phyloP scores from a whole-genome alignment of 495 filamentous ascomycete genomes.

The Penicillium paxilli region DNA sequence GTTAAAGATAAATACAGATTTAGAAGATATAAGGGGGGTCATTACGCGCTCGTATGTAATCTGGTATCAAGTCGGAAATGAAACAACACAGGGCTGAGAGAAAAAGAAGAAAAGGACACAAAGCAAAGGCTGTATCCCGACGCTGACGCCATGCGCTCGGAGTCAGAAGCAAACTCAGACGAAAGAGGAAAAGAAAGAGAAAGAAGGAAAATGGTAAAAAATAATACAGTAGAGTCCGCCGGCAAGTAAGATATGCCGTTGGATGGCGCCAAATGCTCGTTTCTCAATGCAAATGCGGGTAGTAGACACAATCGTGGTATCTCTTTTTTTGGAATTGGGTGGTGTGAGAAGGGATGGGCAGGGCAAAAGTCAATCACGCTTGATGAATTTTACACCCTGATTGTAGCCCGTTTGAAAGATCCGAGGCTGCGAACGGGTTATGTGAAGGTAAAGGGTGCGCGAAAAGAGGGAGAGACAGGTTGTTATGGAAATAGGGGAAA shows the following conservation, averaged over 20 bases:
- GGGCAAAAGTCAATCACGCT: not conserved
- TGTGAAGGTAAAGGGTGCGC: not conserved
- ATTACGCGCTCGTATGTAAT: constrained; percentile 35
- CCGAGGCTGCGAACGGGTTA: too few relatives aligned
- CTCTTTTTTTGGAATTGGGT: not conserved
- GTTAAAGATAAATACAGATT: constrained; percentile 37
- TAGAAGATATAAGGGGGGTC: constrained; percentile 32
- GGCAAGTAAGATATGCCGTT: constrained; percentile 29
- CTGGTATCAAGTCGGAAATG: constrained; percentile 36
- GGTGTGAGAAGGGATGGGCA: constrained; percentile 7
- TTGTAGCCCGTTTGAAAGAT: too few relatives aligned
- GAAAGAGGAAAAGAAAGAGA: constrained; percentile 10
- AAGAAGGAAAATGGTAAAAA: constrained; percentile 19
- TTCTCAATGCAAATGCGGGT: constrained; percentile 32
- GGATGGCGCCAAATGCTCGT: constrained; percentile 28
- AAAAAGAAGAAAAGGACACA: constrained; percentile 13
- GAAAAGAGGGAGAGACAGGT: not conserved
- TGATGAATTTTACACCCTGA: too few relatives aligned
- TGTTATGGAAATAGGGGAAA: not conserved
- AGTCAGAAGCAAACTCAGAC: constrained; percentile 13
- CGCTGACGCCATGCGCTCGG: constrained; percentile 32
- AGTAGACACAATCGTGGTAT: constrained; percentile 1
- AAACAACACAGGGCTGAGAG: constrained; percentile 9
- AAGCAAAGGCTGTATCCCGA: constrained; percentile 15
- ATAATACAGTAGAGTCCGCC: constrained; percentile 21